Conservation (phyloP, 2,329 filamentous ascomycete species). For the Trichoderma atroviride region DNA sequence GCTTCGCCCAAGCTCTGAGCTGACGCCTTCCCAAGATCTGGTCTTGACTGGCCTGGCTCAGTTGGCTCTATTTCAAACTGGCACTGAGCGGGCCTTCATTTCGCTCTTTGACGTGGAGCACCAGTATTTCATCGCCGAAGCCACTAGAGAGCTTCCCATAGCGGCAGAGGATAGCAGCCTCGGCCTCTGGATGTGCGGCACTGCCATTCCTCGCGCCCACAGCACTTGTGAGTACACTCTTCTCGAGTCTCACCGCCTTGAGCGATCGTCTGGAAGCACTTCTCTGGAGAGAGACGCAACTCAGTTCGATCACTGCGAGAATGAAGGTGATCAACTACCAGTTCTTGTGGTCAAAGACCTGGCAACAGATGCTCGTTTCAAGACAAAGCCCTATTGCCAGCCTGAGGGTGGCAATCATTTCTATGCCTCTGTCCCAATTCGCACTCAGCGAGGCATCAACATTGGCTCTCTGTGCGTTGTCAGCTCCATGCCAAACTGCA, state of each 20-base stretch:
- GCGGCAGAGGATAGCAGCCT: slow-evolving; percentile 9
- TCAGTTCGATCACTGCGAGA: neutral
- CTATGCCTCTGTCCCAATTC: slow-evolving; percentile 43
- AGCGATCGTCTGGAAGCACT: neutral
- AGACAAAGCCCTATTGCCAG: slow-evolving; percentile 29
- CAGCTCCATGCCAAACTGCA: slow-evolving; percentile 17
- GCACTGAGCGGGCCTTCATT: slow-evolving; percentile 46
- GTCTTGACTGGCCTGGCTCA: slow-evolving; percentile 51
- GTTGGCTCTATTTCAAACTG: slow-evolving; percentile 47
- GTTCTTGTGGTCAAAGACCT: slow-evolving; percentile 40
- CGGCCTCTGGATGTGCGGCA: slow-evolving; percentile 31
- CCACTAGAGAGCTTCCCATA: slow-evolving; percentile 44
- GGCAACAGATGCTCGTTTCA: slow-evolving; percentile 35
- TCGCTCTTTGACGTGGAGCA: slow-evolving; percentile 51
- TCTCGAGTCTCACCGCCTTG: slow-evolving; percentile 23
- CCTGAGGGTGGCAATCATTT: slow-evolving; percentile 34
- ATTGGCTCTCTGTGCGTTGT: slow-evolving; percentile 41
- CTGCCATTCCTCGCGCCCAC: slow-evolving; percentile 31
- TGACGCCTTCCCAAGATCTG: slow-evolving; percentile 36
- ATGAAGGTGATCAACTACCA: slow-evolving; percentile 30
- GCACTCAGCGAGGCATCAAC: slow-evolving; percentile 38
- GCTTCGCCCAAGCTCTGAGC: slow-evolving; percentile 23
- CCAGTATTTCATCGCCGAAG: slow-evolving; percentile 53
- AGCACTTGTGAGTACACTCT: slow-evolving; percentile 30
- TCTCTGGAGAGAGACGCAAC: neutral